Evolutionary conservation across 257 asterid species (phyloP), one percentile per base, ranked within the genome.

Genomic region (Solanum sitiens): DNA sequence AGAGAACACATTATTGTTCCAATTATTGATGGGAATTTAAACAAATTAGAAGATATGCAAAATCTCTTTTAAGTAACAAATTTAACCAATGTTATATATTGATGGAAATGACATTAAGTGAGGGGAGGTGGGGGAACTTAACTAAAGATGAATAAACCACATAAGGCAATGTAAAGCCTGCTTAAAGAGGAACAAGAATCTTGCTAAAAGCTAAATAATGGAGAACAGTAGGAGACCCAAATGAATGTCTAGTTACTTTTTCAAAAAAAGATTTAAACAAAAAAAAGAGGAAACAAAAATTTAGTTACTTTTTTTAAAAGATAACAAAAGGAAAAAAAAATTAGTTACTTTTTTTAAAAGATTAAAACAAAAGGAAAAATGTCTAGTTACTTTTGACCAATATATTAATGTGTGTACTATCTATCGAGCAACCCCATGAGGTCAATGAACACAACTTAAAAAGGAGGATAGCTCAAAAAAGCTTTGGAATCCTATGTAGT

Each of bases 401-500:
- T 71, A 44, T 86, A 73, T 67, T 65, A 63, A 27, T 67, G 61
- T 68, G 21, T 67, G 32, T 67, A 71, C 77, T 67, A 25, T 71
- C 77, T 65, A 84, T 23, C 61, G 25, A 67, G 63, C 79, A 85
- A 39, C 30, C 61, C 80, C 87, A 85, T 13, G 77, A 85, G 80
- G 80, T 85, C 87, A 67, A 85, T 85, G 80, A 85, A 89, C 89
- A 73, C 70, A 89, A 88, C 89, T 86, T 44, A 79, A 18, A 86
- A 90, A 89, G 90, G 88, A 86, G 77, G 80, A 75, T 87, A 88
- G 35, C 90, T 87, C 84, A 84, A 91, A 80, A 37, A 94, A 89
- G 92, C 89, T 92, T 88, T 88, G 93, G 99, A 93, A 96, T 96
- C 99, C 98, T 87, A 96, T 95, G 99, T 90, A 92, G 91, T 83